phyloP scores from a whole-genome alignment of 257 asterid species.

The Voacanga thouarsii region DNA sequence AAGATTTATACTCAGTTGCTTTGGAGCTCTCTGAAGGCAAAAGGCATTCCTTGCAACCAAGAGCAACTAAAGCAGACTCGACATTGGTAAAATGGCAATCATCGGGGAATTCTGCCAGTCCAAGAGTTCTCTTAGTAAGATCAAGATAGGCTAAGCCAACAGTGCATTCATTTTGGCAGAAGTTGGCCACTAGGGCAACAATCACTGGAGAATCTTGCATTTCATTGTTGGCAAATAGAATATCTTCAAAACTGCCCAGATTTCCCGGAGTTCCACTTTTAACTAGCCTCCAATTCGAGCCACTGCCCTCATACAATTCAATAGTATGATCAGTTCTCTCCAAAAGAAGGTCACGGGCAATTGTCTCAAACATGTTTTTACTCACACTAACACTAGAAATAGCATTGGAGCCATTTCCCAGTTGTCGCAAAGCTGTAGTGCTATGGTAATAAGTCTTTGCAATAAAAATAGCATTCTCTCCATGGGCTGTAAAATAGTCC shows the following conservation, averaged over 20 bases:
- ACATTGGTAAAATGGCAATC: constrained; percentile 88
- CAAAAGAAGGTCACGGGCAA: constrained; percentile 78
- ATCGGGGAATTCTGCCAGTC: constrained; percentile 86
- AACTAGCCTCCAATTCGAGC: constrained; percentile 77
- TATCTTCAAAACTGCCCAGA: constrained; percentile 84
- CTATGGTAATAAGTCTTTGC: constrained; percentile 92
- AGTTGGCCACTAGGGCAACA: constrained; percentile 58
- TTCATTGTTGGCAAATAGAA: constrained; percentile 87
- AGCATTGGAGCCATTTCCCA: constrained; percentile 79
- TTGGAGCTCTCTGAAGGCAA: constrained; percentile 63
- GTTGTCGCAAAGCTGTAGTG: constrained; percentile 87
- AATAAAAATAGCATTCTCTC: constrained; percentile 79
- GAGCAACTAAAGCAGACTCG: constrained; percentile 92
- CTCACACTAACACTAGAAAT: constrained; percentile 85
- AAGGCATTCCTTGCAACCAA: constrained; percentile 96
- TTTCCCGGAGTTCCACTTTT: constrained; percentile 93
- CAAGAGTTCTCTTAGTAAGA: constrained; percentile 73
- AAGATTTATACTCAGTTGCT: constrained; percentile 59
- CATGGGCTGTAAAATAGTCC: constrained; percentile 92
- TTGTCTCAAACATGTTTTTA: constrained; percentile 80
- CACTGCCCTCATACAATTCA: constrained; percentile 81
- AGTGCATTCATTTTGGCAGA: constrained; percentile 70
- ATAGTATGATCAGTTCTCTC: constrained; percentile 91
- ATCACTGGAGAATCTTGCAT: constrained; percentile 92
- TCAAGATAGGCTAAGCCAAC: constrained; percentile 85